Percentiles rank a stretch among this genome's conserved stretches.
Evolutionary conservation across 768 basidiomycete species (phyloP).

Genomic region (Podaxis rugospora): DNA sequence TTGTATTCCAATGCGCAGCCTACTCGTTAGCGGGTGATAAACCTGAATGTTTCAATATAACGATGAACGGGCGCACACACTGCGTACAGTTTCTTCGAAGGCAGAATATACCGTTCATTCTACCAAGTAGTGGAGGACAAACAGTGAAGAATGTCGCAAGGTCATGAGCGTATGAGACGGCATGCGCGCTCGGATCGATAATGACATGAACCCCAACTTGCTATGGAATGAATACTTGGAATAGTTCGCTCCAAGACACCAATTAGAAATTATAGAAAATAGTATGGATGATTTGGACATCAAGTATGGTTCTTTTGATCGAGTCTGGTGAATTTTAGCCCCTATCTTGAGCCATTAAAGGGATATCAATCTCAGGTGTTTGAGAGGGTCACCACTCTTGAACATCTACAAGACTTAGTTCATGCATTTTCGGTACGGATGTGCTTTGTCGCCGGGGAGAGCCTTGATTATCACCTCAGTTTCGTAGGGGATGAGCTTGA

Average conservation of each 20-base stretch:
- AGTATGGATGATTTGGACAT: slow-evolving; percentile 95
- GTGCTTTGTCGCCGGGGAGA: slow-evolving; percentile 71
- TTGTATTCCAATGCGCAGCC: slow-evolving; percentile 89
- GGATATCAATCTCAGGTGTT: background rate
- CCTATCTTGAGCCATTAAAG: background rate
- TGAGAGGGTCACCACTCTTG: slow-evolving; percentile 31
- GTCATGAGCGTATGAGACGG: slow-evolving; percentile 96
- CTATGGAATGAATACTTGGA: slow-evolving; percentile 92
- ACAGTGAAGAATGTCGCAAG: slow-evolving; percentile 95
- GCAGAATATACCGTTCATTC: slow-evolving; percentile 80
- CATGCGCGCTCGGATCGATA: slow-evolving; percentile 83
- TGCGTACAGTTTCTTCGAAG: slow-evolving; percentile 86
- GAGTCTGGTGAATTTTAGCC: slow-evolving; percentile 54
- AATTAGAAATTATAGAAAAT: slow-evolving; percentile 84
- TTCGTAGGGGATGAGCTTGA: slow-evolving; percentile 62
- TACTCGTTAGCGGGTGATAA: slow-evolving; percentile 96
- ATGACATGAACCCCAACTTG: slow-evolving; percentile 70
- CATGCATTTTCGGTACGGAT: slow-evolving; percentile 82
- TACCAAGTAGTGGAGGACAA: slow-evolving; percentile 95
- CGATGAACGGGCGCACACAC: slow-evolving; percentile 91
- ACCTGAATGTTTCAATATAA: slow-evolving; percentile 92
- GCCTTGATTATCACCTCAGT: slow-evolving; percentile 58
- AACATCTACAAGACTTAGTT: slow-evolving; percentile 40
- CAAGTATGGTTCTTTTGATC: slow-evolving; percentile 73
- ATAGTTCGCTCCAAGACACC: slow-evolving; percentile 94